Conservation (phyloP, 495 filamentous ascomycete species). For the Bryoglossum gracile region DNA sequence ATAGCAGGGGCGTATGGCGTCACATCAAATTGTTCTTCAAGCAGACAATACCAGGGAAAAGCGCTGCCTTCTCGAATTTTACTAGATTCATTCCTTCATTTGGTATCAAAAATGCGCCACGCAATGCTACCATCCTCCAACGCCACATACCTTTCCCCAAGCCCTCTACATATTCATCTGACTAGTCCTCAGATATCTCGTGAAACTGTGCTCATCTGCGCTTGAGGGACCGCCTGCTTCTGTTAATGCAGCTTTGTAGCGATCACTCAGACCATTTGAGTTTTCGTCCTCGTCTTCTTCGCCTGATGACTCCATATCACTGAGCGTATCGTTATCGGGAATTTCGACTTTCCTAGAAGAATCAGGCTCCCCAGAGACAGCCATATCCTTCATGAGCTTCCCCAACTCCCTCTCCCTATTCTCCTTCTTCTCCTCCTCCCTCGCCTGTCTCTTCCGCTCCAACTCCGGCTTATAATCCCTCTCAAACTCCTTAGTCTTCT, state of each 20-base stretch:
- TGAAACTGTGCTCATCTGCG: slow-evolving; percentile 26
- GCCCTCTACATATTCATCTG: slow-evolving; percentile 25
- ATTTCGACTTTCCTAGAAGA: slow-evolving; percentile 29
- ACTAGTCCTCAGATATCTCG: slow-evolving; percentile 25
- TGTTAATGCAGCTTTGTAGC: slow-evolving; percentile 53
- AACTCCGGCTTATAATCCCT: slow-evolving; percentile 89
- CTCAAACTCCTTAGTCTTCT: slow-evolving; percentile 85
- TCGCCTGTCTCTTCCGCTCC: slow-evolving; percentile 65
- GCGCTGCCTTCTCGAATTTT: too few species aligned
- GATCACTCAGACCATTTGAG: slow-evolving; percentile 48
- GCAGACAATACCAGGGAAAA: too few species aligned
- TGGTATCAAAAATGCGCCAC: slow-evolving; percentile 35
- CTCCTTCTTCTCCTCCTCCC: slow-evolving; percentile 63
- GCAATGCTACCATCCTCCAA: slow-evolving; percentile 24
- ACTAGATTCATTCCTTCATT: too few species aligned
- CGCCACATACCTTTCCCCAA: slow-evolving; percentile 8
- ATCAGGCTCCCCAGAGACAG: slow-evolving; percentile 46
- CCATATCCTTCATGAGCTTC: slow-evolving; percentile 93
- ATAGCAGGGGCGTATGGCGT: slow-evolving; percentile 13
- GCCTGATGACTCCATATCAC: slow-evolving; percentile 54
- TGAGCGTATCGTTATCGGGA: slow-evolving; percentile 42
- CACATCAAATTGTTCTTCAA: neutral
- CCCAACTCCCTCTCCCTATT: slow-evolving; percentile 72
- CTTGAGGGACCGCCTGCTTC: slow-evolving; percentile 32
- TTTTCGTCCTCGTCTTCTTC: slow-evolving; percentile 39